A percentile compares a stretch with the other conserved stretches of the same genome.
Evolutionary conservation across 306 rosid genomes (phyloP).

Genomic region (Myrica gale): DNA sequence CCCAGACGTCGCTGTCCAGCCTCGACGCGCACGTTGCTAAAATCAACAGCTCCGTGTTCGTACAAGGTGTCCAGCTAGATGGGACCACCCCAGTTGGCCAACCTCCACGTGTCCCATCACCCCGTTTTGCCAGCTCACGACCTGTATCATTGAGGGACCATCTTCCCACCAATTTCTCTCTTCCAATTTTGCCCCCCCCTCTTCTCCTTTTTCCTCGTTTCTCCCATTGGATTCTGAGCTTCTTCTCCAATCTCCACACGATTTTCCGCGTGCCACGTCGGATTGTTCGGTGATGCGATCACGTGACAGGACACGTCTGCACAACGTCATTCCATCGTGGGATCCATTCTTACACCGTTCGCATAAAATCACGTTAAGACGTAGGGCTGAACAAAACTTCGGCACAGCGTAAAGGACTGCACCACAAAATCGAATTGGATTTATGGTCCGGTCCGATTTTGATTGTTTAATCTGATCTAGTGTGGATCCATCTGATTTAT

Average conservation of each 20-base stretch:
- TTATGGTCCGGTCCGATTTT: too few species aligned
- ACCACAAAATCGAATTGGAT: too few species aligned
- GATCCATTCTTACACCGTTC: not conserved
- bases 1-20: slow-evolving; percentile 1
- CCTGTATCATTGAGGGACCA: slow-evolving; percentile 1
- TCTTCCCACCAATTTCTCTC: not conserved
- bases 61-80: not conserved
- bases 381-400: too few species aligned
- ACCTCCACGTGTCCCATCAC: not conserved
- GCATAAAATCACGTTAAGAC: too few species aligned
- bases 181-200: not conserved
- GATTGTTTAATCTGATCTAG: too few species aligned
- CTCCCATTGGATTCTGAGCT: not conserved
- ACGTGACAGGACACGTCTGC: not conserved
- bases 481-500: too few species aligned
- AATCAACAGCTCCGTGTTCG: not conserved
- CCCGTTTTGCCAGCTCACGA: not conserved
- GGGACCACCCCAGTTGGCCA: not conserved
- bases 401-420: too few species aligned
- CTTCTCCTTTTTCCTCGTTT: not conserved
- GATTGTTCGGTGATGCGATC: not conserved
- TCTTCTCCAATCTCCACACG: not conserved
- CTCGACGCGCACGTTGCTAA: slow-evolving; percentile 1
- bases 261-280: slow-evolving; percentile 4
- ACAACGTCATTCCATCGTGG: not conserved